Conservation (phyloP, 345 rosid species). For the Gossypium australe region DNA sequence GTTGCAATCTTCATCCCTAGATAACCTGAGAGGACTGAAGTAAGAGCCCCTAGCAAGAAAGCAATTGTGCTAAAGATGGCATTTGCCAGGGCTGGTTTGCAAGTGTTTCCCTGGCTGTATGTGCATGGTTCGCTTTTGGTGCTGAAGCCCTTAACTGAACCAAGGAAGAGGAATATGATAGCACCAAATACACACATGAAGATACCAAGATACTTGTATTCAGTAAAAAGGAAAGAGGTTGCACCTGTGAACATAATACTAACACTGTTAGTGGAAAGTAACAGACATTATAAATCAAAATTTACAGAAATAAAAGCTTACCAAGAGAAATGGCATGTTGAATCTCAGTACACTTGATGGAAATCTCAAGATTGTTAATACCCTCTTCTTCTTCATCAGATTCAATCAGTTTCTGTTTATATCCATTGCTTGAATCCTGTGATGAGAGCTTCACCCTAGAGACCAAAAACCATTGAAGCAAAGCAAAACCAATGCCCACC, state of each 20-base stretch:
- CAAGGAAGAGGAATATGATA: constrained; percentile 59
- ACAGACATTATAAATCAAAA: neutral
- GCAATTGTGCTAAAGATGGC: constrained; percentile 58
- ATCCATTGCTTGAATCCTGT: constrained; percentile 25
- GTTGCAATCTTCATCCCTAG: constrained; percentile 76
- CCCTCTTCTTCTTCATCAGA: constrained; percentile 53
- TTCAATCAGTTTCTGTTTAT: constrained; percentile 38
- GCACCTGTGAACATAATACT: constrained; percentile 39
- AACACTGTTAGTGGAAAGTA: neutral
- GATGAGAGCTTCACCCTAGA: constrained; percentile 43
- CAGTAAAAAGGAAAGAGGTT: constrained; percentile 53
- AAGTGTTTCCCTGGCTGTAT: constrained; percentile 42
- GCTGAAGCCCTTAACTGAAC: constrained; percentile 68
- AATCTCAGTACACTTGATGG: constrained; percentile 63
- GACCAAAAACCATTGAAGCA: constrained; percentile 65
- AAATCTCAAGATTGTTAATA: constrained; percentile 32
- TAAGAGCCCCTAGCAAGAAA: constrained; percentile 63
- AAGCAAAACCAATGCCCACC: constrained; percentile 56
- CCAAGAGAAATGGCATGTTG: constrained; percentile 67
- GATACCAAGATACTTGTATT: constrained; percentile 53
- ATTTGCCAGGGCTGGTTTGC: constrained; percentile 64
- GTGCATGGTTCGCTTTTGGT: constrained; percentile 56
- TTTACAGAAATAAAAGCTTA: constrained; percentile 17
- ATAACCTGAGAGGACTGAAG: constrained; percentile 62
- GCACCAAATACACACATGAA: constrained; percentile 43